phyloP scores from a whole-genome alignment of 106 monocot genomes.

The Ottelia alismoides region DNA sequence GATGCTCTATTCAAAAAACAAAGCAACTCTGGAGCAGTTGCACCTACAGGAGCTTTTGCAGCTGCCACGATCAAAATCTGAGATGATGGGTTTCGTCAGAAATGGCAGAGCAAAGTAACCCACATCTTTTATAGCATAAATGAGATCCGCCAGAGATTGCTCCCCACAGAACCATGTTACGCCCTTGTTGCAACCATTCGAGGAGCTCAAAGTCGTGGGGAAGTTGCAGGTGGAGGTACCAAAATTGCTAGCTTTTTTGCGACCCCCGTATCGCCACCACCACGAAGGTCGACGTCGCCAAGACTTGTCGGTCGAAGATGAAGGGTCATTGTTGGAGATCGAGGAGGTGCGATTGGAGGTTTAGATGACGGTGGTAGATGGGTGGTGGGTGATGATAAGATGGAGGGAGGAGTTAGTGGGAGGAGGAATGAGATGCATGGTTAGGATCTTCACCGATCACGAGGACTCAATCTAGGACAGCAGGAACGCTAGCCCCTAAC shows the following conservation, averaged over 20 bases:
- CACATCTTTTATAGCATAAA: conserved; percentile 34
- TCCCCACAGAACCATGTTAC: conserved; percentile 18
- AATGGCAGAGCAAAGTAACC: conserved; percentile 53
- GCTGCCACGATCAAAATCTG: conserved; percentile 13
- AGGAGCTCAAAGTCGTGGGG: conserved; percentile 23
- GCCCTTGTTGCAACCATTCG: conserved; percentile 26
- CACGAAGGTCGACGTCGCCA: conserved; percentile 36
- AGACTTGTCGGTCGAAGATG: conserved; percentile 31
- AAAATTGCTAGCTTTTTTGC: conserved; percentile 25
- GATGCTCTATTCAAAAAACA: conserved; percentile 32
- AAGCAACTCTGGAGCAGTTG: conserved; percentile 66
- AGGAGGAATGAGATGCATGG: no score
- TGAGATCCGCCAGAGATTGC: conserved; percentile 9
- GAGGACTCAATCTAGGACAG: no score
- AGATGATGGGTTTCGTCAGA: conserved; percentile 16
- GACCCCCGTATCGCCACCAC: neutral
- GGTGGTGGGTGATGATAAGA: conserved; percentile 16
- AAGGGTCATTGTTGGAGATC: conserved; percentile 34
- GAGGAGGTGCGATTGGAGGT: conserved; percentile 40
- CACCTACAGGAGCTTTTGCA: conserved; percentile 33
- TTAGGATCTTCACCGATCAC: no score
- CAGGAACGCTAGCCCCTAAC: no score
- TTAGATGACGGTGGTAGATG: conserved; percentile 29
- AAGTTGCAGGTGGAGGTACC: conserved; percentile 28
- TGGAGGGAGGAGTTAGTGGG: conserved; percentile 28